phyloP scores from a whole-genome alignment of 192 early-diverging fungal genomes.

The Coemansia sp. region DNA sequence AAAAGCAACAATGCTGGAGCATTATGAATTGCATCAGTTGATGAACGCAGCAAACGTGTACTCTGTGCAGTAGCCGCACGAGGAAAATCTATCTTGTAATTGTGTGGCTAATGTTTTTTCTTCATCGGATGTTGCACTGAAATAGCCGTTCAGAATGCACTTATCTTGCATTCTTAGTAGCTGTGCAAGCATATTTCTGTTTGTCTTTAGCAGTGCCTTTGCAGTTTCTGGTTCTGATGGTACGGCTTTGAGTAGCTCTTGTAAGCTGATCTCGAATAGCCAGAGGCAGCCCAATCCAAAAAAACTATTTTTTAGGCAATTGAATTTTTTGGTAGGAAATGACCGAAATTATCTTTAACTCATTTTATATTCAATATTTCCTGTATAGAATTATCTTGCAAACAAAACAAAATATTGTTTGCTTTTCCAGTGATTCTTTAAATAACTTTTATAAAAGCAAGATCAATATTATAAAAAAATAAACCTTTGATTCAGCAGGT shows the following conservation, averaged over 20 bases:
- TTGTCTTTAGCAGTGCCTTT: slow-evolving; percentile 15
- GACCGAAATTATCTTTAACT: no score
- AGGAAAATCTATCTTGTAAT: slow-evolving; percentile 23
- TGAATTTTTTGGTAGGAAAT: no score
- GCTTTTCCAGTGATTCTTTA: no score
- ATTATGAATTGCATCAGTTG: slow-evolving; percentile 25
- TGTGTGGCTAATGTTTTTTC: slow-evolving; percentile 21
- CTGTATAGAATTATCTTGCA: no score
- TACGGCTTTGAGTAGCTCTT: neutral
- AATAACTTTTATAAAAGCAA: no score
- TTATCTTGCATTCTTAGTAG: slow-evolving; percentile 30
- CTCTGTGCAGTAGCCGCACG: slow-evolving; percentile 13
- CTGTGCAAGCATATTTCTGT: slow-evolving; percentile 15
- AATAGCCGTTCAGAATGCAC: slow-evolving; percentile 16
- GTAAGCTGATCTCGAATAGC: no score
- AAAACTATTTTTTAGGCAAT: no score
- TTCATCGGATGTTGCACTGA: slow-evolving; percentile 16
- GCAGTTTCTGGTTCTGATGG: slow-evolving; percentile 14
- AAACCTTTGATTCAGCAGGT: no score
- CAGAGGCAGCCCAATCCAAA: no score
- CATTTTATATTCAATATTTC: no score
- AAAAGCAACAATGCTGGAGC: neutral
- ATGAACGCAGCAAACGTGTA: slow-evolving; percentile 17
- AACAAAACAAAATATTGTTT: no score
- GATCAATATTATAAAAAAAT: no score